Evolutionary conservation across 1,139 yeast genomes (phyloP).

Genomic region (Taphrina deformans): DNA sequence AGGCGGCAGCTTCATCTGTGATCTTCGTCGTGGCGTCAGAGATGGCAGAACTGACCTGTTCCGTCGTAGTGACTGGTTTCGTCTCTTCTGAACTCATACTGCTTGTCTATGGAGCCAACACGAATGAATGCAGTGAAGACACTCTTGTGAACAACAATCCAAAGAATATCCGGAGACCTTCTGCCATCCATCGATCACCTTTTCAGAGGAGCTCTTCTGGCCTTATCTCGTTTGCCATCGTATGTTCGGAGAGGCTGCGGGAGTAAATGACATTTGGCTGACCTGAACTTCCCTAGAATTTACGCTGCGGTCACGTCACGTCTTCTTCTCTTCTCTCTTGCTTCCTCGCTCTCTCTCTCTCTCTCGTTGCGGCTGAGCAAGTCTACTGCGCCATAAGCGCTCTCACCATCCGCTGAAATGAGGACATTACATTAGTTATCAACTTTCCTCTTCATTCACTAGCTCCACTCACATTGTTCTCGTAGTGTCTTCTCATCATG

Average conservation of each 20-base stretch:
- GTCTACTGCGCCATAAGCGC: neutral
- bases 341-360: neutral
- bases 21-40: slow-evolving; percentile 27
- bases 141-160: neutral
- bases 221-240: neutral
- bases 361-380: neutral
- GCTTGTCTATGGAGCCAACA: neutral
- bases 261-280: neutral
- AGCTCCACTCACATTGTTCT: neutral
- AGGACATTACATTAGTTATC: no score
- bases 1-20: slow-evolving; percentile 30
- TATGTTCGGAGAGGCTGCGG: neutral
- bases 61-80: slow-evolving; percentile 22
- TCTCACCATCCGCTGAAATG: no score
- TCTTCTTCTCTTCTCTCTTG: neutral
- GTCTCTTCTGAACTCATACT: slow-evolving; percentile 20
- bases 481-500: neutral
- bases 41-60: slow-evolving; percentile 29
- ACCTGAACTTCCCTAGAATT: no score
- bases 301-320: neutral
- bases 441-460: no score
- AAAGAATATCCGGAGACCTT: neutral
- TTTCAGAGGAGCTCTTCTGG: neutral
- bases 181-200: neutral
- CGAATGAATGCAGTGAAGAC: neutral